These are phyloP conservation scores for Alnus glutinosa DNA, from an alignment of 306 rosid genomes.

Conservation along the genomic window DNA sequence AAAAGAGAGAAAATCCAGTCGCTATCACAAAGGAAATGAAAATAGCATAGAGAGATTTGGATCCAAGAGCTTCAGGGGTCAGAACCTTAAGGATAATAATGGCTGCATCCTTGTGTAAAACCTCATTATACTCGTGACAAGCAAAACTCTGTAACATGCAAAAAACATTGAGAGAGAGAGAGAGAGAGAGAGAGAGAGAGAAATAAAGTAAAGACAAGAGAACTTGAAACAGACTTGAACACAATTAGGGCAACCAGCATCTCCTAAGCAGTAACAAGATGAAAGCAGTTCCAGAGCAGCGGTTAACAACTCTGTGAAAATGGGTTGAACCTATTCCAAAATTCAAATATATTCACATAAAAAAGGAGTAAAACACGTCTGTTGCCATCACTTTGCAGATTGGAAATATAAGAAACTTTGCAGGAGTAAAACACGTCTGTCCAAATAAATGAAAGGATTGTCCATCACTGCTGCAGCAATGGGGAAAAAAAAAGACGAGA, in stretches of 20 bases:
- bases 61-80: conserved; percentile 23
- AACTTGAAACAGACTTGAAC: conserved; percentile 56
- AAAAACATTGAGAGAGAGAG: conserved; percentile 5
- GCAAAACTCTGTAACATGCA: conserved; percentile 63
- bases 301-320: conserved; percentile 62
- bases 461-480: conserved; percentile 4
- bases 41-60: conserved; percentile 19
- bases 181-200: not conserved
- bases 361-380: not conserved
- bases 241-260: conserved; percentile 84
- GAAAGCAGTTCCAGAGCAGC: conserved; percentile 85
- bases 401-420: conserved; percentile 21
- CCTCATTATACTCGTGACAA: conserved; percentile 78
- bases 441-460: conserved; percentile 1
- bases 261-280: conserved; percentile 60
- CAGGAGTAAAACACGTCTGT: not conserved
- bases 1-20: conserved; percentile 33
- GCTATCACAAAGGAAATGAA: conserved; percentile 22
- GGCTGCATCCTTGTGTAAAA: conserved; percentile 84
- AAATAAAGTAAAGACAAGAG: not conserved
- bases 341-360: conserved; percentile 12
- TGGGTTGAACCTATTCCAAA: conserved; percentile 66
- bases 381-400: not conserved
- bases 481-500: not conserved
- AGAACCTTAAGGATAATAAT: conserved; percentile 75